Percentiles rank a stretch among this genome's conserved stretches.
These are phyloP conservation scores for Triticum timopheevii DNA, from an alignment of 176 grass and related monocot species.

Conservation along the genomic window DNA sequence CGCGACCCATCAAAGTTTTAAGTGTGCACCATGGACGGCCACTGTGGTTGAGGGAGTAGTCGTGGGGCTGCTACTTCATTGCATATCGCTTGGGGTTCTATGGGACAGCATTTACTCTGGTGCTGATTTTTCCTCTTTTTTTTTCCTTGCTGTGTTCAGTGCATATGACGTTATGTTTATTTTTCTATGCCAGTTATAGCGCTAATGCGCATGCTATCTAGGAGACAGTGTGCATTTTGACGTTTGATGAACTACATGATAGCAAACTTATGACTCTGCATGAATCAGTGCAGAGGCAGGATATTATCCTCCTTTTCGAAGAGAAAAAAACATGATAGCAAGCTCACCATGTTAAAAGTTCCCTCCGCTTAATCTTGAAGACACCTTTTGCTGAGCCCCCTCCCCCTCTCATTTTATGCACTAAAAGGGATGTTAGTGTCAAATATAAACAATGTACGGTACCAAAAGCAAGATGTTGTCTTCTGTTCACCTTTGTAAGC, in stretches of 20 bases:
- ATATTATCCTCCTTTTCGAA: no score
- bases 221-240: not conserved
- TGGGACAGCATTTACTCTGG: not conserved
- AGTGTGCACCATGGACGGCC: not conserved
- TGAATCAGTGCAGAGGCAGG: no score
- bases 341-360: not conserved
- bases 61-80: not conserved
- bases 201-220: not conserved
- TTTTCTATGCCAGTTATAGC: not conserved
- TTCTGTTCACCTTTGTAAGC: not conserved
- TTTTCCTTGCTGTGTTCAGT: not conserved
- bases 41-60: not conserved
- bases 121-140: not conserved
- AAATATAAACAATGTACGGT: not conserved
- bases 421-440: not conserved
- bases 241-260: not conserved
- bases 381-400: not conserved
- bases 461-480: slow-evolving; percentile 19
- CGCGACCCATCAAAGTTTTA: not conserved
- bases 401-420: not conserved
- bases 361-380: not conserved
- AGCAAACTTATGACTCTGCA: no score
- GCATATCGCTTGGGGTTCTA: not conserved
- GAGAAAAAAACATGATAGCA: not conserved
- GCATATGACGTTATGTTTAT: not conserved